phyloP scores from a whole-genome alignment of 257 asterid genomes.

The Solanum okadae region DNA sequence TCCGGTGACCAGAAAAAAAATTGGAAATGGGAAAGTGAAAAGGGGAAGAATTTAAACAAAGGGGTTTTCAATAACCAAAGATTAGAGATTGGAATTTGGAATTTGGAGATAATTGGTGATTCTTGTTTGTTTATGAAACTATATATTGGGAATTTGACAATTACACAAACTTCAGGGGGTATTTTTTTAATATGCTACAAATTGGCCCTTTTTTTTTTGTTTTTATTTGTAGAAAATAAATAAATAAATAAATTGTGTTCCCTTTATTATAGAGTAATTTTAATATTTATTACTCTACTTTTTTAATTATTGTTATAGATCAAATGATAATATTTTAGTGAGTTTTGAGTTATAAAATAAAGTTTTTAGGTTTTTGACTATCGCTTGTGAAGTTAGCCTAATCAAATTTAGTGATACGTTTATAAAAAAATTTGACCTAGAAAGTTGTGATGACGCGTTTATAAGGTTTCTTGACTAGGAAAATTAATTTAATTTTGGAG shows the following conservation, averaged over 20 bases:
- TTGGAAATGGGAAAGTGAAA: not conserved
- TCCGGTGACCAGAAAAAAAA: not conserved
- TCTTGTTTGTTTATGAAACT: not conserved
- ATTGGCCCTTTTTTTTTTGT: too few relatives aligned
- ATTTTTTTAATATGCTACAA: not conserved
- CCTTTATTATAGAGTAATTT: not conserved
- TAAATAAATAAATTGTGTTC: not conserved
- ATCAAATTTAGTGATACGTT: not conserved
- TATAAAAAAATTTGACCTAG: not conserved
- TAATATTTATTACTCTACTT: not conserved
- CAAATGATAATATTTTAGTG: not conserved
- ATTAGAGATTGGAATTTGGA: not conserved
- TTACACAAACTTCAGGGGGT: not conserved
- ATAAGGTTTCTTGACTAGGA: not conserved
- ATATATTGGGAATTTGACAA: not conserved
- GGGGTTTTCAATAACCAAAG: not conserved
- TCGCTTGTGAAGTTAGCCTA: not conserved
- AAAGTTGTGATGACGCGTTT: not conserved
- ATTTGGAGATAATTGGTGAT: not conserved
- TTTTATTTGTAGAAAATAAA: too few relatives aligned
- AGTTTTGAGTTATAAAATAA: not conserved
- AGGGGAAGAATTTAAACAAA: not conserved
- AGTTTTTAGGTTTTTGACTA: not conserved
- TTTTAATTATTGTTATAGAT: not conserved
- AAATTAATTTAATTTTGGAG: not conserved